Evolutionary conservation across 805 yeast species (phyloP).

Genomic region (Ogataea philodendri): DNA sequence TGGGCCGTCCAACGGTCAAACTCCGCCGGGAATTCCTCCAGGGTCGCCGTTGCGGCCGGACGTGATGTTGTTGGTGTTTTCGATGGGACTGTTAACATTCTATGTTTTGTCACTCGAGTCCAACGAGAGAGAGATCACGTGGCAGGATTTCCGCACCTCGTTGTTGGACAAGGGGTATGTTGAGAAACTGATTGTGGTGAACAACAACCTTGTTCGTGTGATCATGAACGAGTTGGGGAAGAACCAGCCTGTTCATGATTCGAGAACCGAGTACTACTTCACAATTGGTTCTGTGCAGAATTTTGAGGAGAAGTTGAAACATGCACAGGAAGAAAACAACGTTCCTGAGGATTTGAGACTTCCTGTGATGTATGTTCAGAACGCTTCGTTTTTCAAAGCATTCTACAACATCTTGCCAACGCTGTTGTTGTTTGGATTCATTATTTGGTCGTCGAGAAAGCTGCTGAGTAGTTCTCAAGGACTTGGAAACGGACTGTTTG

Average conservation of each 20-base stretch:
- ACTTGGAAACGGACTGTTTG: constrained; percentile 56
- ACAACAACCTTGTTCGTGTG: constrained; percentile 70
- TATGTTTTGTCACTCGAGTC: constrained; percentile 22
- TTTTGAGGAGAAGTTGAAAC: constrained; percentile 79
- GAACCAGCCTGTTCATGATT: constrained; percentile 30
- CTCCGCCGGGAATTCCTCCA: not conserved
- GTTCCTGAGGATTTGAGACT: constrained; percentile 69
- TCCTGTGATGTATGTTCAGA: constrained; percentile 73
- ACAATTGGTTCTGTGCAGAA: constrained; percentile 85
- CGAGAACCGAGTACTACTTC: constrained; percentile 45
- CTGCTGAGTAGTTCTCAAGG: constrained; percentile 57
- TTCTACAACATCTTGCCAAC: constrained; percentile 79
- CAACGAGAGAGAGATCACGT: constrained; percentile 34
- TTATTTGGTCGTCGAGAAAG: constrained; percentile 59
- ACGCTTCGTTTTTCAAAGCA: constrained; percentile 61
- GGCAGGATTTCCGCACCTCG: constrained; percentile 79
- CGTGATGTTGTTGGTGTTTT: constrained; percentile 22
- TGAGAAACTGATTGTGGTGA: constrained; percentile 67
- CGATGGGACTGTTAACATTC: constrained; percentile 23
- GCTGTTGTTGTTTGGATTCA: constrained; percentile 72
- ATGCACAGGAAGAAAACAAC: constrained; percentile 64
- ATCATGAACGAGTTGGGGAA: constrained; percentile 48
- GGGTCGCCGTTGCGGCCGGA: constrained; percentile 21
- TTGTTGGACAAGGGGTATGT: constrained; percentile 79
- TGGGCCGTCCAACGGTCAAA: constrained; percentile 20